Base-by-base conservation (phyloP, 2,329 filamentous ascomycete genomes). In the Botrytis hyacinthi region DNA sequence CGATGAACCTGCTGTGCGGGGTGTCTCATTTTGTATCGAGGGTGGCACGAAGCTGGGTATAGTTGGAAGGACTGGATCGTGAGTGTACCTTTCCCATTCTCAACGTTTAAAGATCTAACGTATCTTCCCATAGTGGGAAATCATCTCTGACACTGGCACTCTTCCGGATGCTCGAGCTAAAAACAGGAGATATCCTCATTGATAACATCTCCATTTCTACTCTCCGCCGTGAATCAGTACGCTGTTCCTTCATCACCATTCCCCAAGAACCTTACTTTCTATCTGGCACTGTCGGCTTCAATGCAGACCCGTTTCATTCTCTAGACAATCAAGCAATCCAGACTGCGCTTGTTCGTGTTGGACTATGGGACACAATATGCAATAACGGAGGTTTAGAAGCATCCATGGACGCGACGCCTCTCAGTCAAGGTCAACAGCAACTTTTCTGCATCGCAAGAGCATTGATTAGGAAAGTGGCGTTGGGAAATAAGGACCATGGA, bases 81-180 rank as follows among this genome's bases (percentile, higher is more conserved):
- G 66, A 67, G 74, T 57, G 32, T 32, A 73, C 69, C 32, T 4
- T 35, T 37, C 4, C 54, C 68, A 1, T 35, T 7, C 14, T 46
- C 26, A 7, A 42, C 8, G n/a, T 32, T 12, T 12, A 57, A 59
- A 12, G 10, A 54, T 18, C 59, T 70, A 54, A 72, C 16, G 16
- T 10, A 37, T 22, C 9, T 32, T 14, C 9, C 32, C 37, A 32
- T 42, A 84, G 83, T 37, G 83, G 84, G 0, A 85, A 85, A 72
- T 88, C 14, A 82, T 88, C 69, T 1, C 80, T 88, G 0, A 79
- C 87, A 0, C 80, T 85, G 5, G 80, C 84, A 0, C 79, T 89
- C 4, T 83, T 89, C 42, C 84, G 85, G 70, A 93, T 94, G 1
- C 85, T 98, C 4, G 95, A 98, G 82, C 93, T 95, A 0, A 93